phyloP scores from a whole-genome alignment of 2,329 filamentous ascomycete species.

The Ophiocordyceps camponoti-floridani region DNA sequence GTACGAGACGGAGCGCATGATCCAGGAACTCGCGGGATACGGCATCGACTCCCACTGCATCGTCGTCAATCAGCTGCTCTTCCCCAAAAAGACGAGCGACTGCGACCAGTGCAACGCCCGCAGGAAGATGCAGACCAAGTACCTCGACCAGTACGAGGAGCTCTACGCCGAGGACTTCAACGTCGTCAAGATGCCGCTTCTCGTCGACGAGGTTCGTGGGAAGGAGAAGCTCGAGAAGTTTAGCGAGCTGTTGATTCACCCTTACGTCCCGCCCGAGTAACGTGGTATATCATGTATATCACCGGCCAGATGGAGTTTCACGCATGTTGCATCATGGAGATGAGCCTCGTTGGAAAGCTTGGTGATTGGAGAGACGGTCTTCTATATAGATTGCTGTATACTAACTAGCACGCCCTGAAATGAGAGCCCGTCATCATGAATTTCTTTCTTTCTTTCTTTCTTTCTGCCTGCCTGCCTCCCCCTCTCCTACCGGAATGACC shows the following conservation, averaged over 20 bases:
- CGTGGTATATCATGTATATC: too few species aligned
- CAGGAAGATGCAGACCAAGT: conserved; percentile 98
- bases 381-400: not conserved
- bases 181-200: conserved; percentile 91
- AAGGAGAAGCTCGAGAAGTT: conserved; percentile 89
- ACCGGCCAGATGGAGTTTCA: not conserved
- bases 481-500: not conserved
- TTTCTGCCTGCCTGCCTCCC: not conserved
- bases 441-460: too few species aligned
- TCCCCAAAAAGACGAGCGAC: conserved; percentile 65
- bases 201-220: conserved; percentile 89
- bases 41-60: conserved; percentile 93
- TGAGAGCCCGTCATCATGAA: not conserved
- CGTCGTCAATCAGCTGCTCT: conserved; percentile 94
- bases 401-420: not conserved
- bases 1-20: conserved; percentile 99
- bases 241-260: conserved; percentile 65
- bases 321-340: too few species aligned
- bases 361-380: not conserved
- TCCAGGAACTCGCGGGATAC: conserved; percentile 88
- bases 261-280: conserved; percentile 48
- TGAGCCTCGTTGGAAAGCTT: not conserved
- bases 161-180: conserved; percentile 93
- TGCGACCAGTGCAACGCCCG: conserved; percentile 94
- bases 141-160: conserved; percentile 95